phyloP scores from a whole-genome alignment of 2,329 filamentous ascomycete species.

The Hypoxylon sp. region DNA sequence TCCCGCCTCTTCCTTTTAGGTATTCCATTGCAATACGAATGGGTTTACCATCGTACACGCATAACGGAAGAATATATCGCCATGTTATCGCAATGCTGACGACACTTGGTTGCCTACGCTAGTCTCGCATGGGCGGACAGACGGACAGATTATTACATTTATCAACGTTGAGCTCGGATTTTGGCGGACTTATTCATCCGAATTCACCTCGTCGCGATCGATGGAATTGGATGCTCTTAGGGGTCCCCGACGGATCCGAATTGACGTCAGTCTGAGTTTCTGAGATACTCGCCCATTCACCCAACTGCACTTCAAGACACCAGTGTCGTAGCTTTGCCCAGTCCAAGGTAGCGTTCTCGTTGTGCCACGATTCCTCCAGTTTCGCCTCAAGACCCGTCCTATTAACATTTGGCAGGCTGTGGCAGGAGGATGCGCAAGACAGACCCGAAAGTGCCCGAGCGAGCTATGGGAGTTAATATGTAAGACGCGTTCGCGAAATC shows the following conservation, averaged over 20 bases:
- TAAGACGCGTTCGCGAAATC: constrained; percentile 21
- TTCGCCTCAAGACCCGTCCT: constrained; percentile 28
- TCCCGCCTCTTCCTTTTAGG: background rate
- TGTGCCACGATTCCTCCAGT: constrained; percentile 20
- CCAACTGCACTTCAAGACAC: constrained; percentile 6
- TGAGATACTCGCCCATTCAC: constrained; percentile 17
- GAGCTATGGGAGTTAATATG: constrained; percentile 20
- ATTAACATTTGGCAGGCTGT: constrained; percentile 22
- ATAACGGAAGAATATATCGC: background rate
- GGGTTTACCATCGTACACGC: background rate
- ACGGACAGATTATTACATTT: constrained; percentile 10
- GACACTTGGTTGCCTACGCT: constrained; percentile 35
- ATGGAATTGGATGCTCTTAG: constrained; percentile 11
- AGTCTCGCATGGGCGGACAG: background rate
- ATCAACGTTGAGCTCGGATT: constrained; percentile 30
- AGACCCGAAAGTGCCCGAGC: constrained; percentile 39
- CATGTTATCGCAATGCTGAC: constrained; percentile 28
- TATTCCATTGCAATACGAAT: background rate
- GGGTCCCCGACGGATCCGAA: constrained; percentile 40
- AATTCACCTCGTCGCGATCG: constrained; percentile 13
- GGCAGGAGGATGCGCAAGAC: constrained; percentile 16
- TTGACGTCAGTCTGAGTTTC: constrained; percentile 15
- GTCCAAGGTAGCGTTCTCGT: constrained; percentile 10
- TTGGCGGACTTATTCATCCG: constrained; percentile 37
- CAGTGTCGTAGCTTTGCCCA: constrained; percentile 4